These are phyloP conservation scores for Metschnikowia henanensis DNA, from an alignment of 805 yeast species.

Conservation along the genomic window DNA sequence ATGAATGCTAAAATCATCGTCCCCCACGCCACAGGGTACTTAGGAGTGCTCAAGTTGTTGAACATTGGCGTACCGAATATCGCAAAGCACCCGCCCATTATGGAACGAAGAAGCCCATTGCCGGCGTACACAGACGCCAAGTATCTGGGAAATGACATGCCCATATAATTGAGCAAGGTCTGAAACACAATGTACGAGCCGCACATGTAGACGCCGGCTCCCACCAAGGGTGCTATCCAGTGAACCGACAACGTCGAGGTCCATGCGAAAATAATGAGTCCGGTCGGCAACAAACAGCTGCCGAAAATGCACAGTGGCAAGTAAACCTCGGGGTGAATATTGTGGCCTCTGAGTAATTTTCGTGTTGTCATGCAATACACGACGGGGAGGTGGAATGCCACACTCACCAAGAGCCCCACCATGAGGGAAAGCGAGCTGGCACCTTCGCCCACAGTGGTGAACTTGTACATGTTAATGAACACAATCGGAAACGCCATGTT, in stretches of 20 bases:
- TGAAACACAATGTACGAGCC: constrained; percentile 17
- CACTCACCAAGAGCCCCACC: constrained; percentile 13
- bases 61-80: constrained; percentile 15
- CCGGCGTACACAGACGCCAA: constrained; percentile 19
- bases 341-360: constrained; percentile 6
- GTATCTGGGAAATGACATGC: constrained; percentile 14
- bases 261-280: constrained; percentile 17
- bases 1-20: constrained; percentile 14
- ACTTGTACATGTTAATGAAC: constrained; percentile 11
- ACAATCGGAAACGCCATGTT: constrained; percentile 19
- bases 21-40: constrained; percentile 18
- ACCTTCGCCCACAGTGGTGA: constrained; percentile 14
- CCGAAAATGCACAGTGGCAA: constrained; percentile 16
- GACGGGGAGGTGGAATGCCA: constrained; percentile 8
- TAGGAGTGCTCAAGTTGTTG: constrained; percentile 8
- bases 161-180: constrained; percentile 16
- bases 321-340: constrained; percentile 13
- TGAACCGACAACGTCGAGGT: constrained; percentile 12
- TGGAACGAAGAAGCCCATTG: constrained; percentile 13
- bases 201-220: constrained; percentile 13
- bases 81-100: constrained; percentile 17
- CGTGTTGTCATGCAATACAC: constrained; percentile 9
- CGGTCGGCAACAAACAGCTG: constrained; percentile 13
- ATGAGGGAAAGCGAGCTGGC: constrained; percentile 12
- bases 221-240: constrained; percentile 18